Base-by-base conservation (phyloP, 352 stramenopile genomes). In the Globisporangium mamillatum region DNA sequence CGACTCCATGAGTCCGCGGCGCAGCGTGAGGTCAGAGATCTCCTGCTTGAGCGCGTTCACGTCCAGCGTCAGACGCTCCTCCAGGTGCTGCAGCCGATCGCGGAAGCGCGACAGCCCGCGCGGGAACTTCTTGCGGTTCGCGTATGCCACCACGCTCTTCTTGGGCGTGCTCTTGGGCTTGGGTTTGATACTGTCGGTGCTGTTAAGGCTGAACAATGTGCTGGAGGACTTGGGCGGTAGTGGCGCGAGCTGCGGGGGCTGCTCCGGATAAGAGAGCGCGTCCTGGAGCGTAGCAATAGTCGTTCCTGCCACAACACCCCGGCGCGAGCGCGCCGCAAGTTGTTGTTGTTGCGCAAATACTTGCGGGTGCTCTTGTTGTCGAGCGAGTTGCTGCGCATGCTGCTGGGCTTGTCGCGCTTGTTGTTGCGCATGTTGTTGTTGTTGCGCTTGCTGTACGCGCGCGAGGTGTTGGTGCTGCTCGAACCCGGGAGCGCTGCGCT, bases 41-140 rank as follows among this genome's bases (percentile, higher is more conserved):
- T 78, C 65, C 58, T 78, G 72, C n/a, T 58, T 46, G 8, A 78
- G 63, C 0, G 55, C 38, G 62, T 75, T 78, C 48, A 78, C 69
- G 25, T 78, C 72, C n/a, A 78, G 62, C 18, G 46, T 65, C 38
- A 77, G 27, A 0, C 68, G 64, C 36, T 72, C 72, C n/a, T 77
- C 72, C 7, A 65, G 68, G 12, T 46, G 24, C 50, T 72, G 72
- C 38, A 77, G 29, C 0, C 72, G 72, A 56, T 77, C 71, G 60
- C 72, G 72, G 25, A 77, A 54, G 27, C 72, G 72, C 12, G 46
- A 38, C 12, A 72, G 60, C 0, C 54, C 64, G 3, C 46, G 55
- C 3, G 63, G 48, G 48, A 67, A 73, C 16, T 60, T 64, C 58
- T 71, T 70, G 66, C 52, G 66, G 48, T 50, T 25, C 41, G 32